Evolutionary conservation across 1,139 yeast species (phyloP).

Genomic region (Taphrina betulina): DNA sequence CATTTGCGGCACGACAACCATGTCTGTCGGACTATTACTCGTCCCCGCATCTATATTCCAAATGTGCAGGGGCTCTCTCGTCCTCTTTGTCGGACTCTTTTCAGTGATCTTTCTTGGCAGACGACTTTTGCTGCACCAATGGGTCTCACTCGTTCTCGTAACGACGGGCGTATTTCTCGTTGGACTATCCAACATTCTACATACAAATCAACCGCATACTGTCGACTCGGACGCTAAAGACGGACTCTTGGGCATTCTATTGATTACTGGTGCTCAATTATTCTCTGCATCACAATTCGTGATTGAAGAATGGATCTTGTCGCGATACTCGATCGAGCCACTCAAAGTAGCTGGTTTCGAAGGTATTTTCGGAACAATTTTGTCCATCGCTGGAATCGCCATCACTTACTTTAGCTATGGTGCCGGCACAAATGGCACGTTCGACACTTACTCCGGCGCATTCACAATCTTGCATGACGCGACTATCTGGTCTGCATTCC

Average conservation of each 20-base stretch:
- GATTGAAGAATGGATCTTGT: conserved; percentile 67
- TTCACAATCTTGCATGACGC: conserved; percentile 51
- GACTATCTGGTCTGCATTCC: conserved; percentile 53
- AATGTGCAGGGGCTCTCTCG: conserved; percentile 79
- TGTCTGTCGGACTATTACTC: conserved; percentile 71
- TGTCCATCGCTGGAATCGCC: conserved; percentile 52
- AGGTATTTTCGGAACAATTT: conserved; percentile 62
- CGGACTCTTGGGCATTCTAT: conserved; percentile 54
- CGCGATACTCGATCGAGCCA: conserved; percentile 58
- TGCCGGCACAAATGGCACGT: conserved; percentile 50
- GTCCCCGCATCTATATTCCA: conserved; percentile 83
- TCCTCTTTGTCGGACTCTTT: conserved; percentile 71
- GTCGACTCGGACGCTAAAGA: neutral
- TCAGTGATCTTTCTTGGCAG: conserved; percentile 64
- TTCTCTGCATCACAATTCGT: conserved; percentile 77
- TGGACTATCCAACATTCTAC: conserved; percentile 61
- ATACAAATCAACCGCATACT: conserved; percentile 35
- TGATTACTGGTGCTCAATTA: conserved; percentile 63
- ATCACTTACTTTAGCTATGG: conserved; percentile 51
- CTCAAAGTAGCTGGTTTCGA: conserved; percentile 70
- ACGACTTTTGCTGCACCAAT: conserved; percentile 60
- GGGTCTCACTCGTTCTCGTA: conserved; percentile 64
- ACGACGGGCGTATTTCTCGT: conserved; percentile 69
- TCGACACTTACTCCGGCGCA: conserved; percentile 58
- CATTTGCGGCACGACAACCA: conserved; percentile 67